These are phyloP conservation scores for Lachnellula arida DNA, from an alignment of 2,329 filamentous ascomycete genomes.

Conservation along the genomic window DNA sequence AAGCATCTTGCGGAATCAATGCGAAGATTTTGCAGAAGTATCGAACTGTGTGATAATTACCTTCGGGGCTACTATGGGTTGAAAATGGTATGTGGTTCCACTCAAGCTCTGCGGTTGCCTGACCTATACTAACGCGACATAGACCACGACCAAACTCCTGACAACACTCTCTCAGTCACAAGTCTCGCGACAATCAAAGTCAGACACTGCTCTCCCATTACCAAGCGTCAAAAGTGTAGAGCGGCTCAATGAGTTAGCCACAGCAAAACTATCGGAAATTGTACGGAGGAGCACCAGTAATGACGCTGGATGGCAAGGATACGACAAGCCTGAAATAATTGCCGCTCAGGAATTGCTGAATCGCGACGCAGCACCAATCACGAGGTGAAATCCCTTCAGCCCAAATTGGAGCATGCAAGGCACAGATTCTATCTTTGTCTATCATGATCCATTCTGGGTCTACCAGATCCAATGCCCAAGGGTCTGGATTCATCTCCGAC, in stretches of 20 bases:
- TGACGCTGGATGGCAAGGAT: conserved; percentile 67
- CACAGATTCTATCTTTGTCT: conserved; percentile 15
- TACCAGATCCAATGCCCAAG: conserved; percentile 4
- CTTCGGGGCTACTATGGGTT: conserved; percentile 89
- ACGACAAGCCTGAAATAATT: conserved; percentile 64
- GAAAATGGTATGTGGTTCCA: conserved; percentile 57
- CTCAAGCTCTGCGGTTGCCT: not conserved
- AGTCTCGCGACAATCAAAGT: conserved; percentile 42
- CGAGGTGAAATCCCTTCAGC: conserved; percentile 22
- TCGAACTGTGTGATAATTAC: conserved; percentile 92
- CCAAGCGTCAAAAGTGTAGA: conserved; percentile 57
- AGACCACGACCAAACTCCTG: conserved; percentile 39
- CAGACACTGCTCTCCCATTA: conserved; percentile 42
- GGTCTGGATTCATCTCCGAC: conserved; percentile 4
- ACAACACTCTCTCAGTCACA: conserved; percentile 35
- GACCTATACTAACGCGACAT: conserved; percentile 21
- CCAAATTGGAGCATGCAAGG: conserved; percentile 15
- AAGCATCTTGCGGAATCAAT: conserved; percentile 58
- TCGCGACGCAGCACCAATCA: conserved; percentile 24
- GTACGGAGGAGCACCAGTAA: conserved; percentile 57
- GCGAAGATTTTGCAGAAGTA: conserved; percentile 51
- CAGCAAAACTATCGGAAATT: conserved; percentile 71
- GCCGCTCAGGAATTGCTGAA: conserved; percentile 56
- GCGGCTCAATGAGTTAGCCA: conserved; percentile 67
- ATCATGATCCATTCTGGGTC: conserved; percentile 11